Evolutionary conservation across 2,329 filamentous ascomycete species (phyloP).

Genomic region (Neurospora crassa): DNA sequence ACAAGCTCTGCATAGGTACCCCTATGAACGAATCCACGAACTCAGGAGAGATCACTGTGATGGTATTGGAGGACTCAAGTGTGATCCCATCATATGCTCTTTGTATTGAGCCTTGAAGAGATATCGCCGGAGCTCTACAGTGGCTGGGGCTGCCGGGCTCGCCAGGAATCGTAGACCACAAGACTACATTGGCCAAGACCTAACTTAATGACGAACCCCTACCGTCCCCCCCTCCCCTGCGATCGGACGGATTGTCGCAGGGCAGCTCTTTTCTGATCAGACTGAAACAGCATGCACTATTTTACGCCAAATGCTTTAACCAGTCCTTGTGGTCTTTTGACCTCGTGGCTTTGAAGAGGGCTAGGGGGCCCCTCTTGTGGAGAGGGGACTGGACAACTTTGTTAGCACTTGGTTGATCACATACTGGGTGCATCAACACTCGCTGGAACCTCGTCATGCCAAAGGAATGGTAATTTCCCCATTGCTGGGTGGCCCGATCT

Average conservation of each 20-base stretch:
- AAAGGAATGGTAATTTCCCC: not conserved
- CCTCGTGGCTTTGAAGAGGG: not conserved
- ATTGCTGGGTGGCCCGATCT: not conserved
- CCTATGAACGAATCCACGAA: not conserved
- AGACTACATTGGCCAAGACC: not conserved
- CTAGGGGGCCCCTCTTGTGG: not conserved
- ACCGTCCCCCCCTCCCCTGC: not conserved
- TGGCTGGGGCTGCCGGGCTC: not conserved
- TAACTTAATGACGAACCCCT: not conserved
- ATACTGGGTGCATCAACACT: not conserved
- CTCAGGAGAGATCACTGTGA: not conserved
- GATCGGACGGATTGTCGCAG: not conserved
- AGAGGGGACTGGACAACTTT: not conserved
- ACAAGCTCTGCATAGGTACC: not conserved
- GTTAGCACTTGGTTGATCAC: not conserved
- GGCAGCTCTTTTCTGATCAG: not conserved
- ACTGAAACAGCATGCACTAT: not conserved
- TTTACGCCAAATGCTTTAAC: not conserved
- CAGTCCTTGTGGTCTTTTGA: not conserved
- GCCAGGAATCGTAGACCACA: not conserved
- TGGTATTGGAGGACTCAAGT: not conserved
- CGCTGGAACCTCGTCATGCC: not conserved
- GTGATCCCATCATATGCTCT: not conserved
- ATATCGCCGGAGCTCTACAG: not conserved
- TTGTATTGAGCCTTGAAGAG: not conserved